Percentiles rank a stretch among this genome's conserved stretches.
Evolutionary conservation across 208 protist species (phyloP).

Genomic region (Trichomonas gallinae): DNA sequence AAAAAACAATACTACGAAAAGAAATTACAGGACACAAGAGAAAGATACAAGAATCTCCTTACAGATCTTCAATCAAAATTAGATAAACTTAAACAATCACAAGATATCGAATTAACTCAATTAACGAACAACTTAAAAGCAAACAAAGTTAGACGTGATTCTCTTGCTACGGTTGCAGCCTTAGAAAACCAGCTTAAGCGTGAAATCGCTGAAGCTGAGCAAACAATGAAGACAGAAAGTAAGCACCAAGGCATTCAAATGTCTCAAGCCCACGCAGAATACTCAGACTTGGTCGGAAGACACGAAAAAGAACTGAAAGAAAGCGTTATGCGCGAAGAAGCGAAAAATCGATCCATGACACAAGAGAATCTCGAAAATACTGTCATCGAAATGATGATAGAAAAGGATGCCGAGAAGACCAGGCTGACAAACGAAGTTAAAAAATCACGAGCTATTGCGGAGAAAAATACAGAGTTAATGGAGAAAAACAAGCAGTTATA

Average conservation of each 20-base stretch:
- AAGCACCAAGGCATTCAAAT: background rate
- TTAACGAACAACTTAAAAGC: background rate
- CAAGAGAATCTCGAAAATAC: background rate
- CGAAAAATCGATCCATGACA: background rate
- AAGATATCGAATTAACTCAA: slow-evolving; percentile 1
- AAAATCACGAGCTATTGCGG: background rate
- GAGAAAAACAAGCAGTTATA: background rate
- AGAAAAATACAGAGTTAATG: background rate
- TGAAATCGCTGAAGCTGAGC: background rate
- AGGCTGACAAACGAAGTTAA: background rate
- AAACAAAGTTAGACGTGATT: background rate
- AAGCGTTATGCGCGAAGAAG: background rate
- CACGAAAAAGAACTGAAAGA: background rate
- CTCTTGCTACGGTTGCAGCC: background rate
- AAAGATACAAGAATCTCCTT: background rate
- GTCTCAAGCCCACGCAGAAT: background rate
- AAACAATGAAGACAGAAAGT: background rate
- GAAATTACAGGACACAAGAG: background rate
- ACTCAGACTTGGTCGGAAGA: background rate
- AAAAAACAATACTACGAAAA: background rate
- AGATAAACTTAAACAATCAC: background rate
- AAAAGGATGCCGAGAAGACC: background rate
- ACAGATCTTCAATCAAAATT: background rate
- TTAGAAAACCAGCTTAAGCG: background rate
- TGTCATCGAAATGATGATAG: slow-evolving; percentile 13